A percentile compares a stretch with the other conserved stretches of the same genome.
Evolutionary conservation across 1,284 basidiomycete genomes (phyloP).

Genomic region (Ceratobasidium sp.): DNA sequence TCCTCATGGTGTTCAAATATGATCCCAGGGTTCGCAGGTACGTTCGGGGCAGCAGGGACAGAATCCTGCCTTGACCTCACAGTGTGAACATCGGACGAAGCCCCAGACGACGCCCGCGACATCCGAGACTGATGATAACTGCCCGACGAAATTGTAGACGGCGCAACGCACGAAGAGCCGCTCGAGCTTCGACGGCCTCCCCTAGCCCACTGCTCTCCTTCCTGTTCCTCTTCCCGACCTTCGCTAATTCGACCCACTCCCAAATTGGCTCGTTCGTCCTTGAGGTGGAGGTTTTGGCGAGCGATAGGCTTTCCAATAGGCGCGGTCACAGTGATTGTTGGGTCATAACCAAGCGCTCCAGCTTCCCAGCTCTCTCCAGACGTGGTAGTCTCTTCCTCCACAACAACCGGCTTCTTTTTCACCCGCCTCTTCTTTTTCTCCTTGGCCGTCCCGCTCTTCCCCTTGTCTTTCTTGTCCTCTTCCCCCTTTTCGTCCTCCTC

Average conservation of each 20-base stretch:
- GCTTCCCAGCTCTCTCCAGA: slow-evolving; percentile 54
- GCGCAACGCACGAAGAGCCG: slow-evolving; percentile 73
- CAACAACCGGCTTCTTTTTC: slow-evolving; percentile 42
- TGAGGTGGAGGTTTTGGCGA: background rate
- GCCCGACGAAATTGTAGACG: slow-evolving; percentile 60
- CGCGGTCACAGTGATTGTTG: slow-evolving; percentile 11
- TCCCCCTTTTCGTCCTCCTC: slow-evolving; percentile 54
- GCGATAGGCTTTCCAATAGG: slow-evolving; percentile 21
- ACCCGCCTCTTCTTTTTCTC: slow-evolving; percentile 52
- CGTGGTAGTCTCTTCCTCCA: slow-evolving; percentile 42
- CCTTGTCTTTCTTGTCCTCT: slow-evolving; percentile 53
- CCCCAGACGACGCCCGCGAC: slow-evolving; percentile 53
- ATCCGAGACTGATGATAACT: slow-evolving; percentile 19
- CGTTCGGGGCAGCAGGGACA: slow-evolving; percentile 52
- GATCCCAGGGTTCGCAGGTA: slow-evolving; percentile 1
- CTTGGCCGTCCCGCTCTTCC: slow-evolving; percentile 50
- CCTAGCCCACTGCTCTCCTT: slow-evolving; percentile 54
- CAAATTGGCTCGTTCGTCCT: slow-evolving; percentile 57
- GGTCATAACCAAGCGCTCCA: slow-evolving; percentile 23
- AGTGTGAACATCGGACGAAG: slow-evolving; percentile 65
- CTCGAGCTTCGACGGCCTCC: slow-evolving; percentile 62
- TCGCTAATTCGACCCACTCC: slow-evolving; percentile 49
- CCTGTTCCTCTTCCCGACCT: slow-evolving; percentile 57
- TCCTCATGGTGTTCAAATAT: slow-evolving; percentile 18
- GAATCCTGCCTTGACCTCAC: slow-evolving; percentile 65